phyloP scores from a whole-genome alignment of 2,329 filamentous ascomycete genomes.

The Colletotrichum australisinense region DNA sequence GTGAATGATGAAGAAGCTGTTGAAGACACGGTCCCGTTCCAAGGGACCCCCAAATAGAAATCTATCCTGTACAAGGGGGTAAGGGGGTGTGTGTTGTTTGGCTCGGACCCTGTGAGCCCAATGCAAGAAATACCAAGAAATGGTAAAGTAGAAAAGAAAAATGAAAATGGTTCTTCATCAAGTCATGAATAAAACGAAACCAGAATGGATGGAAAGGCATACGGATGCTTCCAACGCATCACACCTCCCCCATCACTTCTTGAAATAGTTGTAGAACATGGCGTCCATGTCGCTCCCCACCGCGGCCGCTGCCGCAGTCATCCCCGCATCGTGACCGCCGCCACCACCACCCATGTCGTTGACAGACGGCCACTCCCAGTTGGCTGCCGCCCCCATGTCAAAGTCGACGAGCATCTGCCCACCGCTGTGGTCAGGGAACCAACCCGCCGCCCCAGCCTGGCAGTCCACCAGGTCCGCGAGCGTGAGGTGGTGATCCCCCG shows the following conservation, averaged over 20 bases:
- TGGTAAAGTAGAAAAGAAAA: neutral
- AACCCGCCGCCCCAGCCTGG: constrained; percentile 37
- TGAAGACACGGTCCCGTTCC: neutral
- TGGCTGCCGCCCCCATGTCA: constrained; percentile 40
- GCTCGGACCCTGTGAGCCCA: neutral
- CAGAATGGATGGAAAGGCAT: neutral
- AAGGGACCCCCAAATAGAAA: neutral
- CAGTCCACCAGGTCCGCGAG: constrained; percentile 40
- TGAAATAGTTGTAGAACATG: constrained; percentile 33
- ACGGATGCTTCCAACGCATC: neutral
- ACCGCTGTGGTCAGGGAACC: constrained; percentile 37
- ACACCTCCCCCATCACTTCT: neutral
- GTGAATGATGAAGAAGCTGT: neutral
- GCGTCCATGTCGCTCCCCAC: constrained; percentile 38
- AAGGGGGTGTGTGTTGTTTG: neutral
- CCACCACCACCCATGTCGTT: constrained; percentile 31
- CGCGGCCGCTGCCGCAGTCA: constrained; percentile 18
- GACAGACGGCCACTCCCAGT: constrained; percentile 43
- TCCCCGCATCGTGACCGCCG: constrained; percentile 34
- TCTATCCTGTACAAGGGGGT: neutral
- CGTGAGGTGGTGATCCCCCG: constrained; percentile 38
- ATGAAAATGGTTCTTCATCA: neutral
- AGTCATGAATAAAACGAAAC: neutral
- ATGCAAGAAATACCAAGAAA: neutral
- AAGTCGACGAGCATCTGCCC: constrained; percentile 45